phyloP scores from a whole-genome alignment of 768 basidiomycete genomes.

The Lentinula detonsa region DNA sequence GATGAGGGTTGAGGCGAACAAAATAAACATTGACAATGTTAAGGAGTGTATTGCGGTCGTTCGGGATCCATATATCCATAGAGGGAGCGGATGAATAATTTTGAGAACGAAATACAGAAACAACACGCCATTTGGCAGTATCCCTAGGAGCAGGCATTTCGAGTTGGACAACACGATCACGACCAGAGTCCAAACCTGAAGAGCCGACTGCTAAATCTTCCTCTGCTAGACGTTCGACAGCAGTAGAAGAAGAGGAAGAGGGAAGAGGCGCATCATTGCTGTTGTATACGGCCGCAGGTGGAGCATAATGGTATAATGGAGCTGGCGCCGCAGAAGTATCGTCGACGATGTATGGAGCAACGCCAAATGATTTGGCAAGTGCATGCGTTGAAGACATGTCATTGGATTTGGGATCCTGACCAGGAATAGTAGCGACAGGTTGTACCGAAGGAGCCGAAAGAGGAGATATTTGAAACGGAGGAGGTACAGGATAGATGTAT shows the following conservation, averaged over 20 bases:
- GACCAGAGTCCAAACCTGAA: slow-evolving; percentile 61
- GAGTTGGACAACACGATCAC: slow-evolving; percentile 49
- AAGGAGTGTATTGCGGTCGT: slow-evolving; percentile 62
- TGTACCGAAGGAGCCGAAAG: slow-evolving; percentile 14
- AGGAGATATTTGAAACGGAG: slow-evolving; percentile 7
- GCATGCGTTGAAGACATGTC: slow-evolving; percentile 75
- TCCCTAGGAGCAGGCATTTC: slow-evolving; percentile 57
- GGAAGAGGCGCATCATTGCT: background rate
- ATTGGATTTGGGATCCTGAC: slow-evolving; percentile 73
- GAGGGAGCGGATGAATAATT: slow-evolving; percentile 5
- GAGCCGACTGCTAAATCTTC: slow-evolving; percentile 80
- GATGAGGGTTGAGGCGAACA: slow-evolving; percentile 67
- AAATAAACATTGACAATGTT: slow-evolving; percentile 71
- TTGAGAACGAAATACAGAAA: slow-evolving; percentile 34
- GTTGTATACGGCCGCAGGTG: background rate
- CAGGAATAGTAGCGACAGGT: slow-evolving; percentile 40
- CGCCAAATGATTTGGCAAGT: slow-evolving; percentile 76
- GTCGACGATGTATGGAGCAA: slow-evolving; percentile 62
- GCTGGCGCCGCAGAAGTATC: slow-evolving; percentile 34
- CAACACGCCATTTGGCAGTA: slow-evolving; percentile 50
- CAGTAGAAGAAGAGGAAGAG: slow-evolving; percentile 28
- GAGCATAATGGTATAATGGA: background rate
- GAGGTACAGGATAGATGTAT: slow-evolving; percentile 18
- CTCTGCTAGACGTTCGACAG: slow-evolving; percentile 32
- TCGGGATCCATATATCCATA: slow-evolving; percentile 61